Evolutionary conservation across 1,139 yeast species (phyloP), one percentile per base, ranked within the genome.

Genomic region (Arxiozyma slooffiae): DNA sequence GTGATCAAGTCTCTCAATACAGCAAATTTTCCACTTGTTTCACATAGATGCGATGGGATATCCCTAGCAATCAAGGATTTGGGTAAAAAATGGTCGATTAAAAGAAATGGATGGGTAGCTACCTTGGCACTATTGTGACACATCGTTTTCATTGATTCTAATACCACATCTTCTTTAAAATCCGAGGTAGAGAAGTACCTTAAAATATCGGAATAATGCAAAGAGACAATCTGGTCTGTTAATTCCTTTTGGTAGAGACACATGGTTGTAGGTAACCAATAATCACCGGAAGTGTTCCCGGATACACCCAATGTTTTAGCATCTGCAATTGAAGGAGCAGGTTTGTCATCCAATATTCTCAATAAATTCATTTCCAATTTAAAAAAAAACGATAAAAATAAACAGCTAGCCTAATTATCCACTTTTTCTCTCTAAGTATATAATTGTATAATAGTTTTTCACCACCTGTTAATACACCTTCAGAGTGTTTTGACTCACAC

Each of bases 211-310:
- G 95, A 81, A 63, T 89, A 89, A 67, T 92, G 97, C 44, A 89
- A 72, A 1, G 96, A 85, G 7, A 92, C 85, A 30, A 92, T 89
- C 64, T 89, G 96, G 68, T 90, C 96, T n/a, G 92, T 86, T 50
- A 92, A 75, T 62, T 88, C 95, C 60, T 82, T 84, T 64, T 92
- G 97, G 58, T 87, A 85, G 55, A 85, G 89, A 53, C 86, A 81
- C 83, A 90, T 81, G 2, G 96, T 90, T 5, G 95, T 86, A 0
- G 95, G 88, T 42, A 90, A 72, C 66, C 80, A 78, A 66, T 87
- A 88, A 60, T 85, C 95, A 9, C 90, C 86, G 1, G 82, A 77
- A 4, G 66, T 64, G 54, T 69, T 67, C 30, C 64, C 65, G 6
- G 66, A 59, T 7, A 58, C 62, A 20, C 66, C 67, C 50, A 64